These are phyloP conservation scores for Lachancea kluyveri DNA, from an alignment of 805 yeast genomes.

Conservation along the genomic window DNA sequence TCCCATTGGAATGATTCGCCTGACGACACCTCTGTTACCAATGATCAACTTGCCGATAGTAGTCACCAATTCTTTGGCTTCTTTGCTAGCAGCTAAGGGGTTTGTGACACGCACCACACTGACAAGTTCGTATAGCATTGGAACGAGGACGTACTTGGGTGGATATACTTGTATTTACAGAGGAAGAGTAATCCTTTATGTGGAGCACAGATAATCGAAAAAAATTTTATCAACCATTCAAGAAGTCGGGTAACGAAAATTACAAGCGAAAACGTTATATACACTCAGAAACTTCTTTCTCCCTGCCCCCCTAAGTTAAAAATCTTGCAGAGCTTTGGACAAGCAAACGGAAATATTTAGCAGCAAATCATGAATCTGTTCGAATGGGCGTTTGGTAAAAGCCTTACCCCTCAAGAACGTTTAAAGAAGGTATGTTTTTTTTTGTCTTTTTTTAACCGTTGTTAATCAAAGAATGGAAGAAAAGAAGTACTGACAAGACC, in stretches of 20 bases:
- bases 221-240: too few species aligned
- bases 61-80: constrained; percentile 55
- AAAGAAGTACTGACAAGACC: constrained; percentile 2
- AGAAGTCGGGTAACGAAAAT: too few species aligned
- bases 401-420: constrained; percentile 89
- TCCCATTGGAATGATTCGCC: constrained; percentile 77
- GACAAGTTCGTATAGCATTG: constrained; percentile 83
- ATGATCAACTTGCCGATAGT: constrained; percentile 80
- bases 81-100: constrained; percentile 44
- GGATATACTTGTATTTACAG: too few species aligned
- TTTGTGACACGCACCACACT: constrained; percentile 81
- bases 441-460: not conserved
- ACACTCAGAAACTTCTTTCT: too few species aligned
- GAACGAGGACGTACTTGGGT: too few species aligned
- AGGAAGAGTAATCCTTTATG: too few species aligned
- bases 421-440: constrained; percentile 54
- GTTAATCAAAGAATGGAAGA: not conserved
- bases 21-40: constrained; percentile 88
- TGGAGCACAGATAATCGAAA: too few species aligned
- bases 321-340: not conserved
- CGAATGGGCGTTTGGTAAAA: constrained; percentile 95
- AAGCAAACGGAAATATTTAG: not conserved
- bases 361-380: constrained; percentile 49
- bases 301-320: not conserved
- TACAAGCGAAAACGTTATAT: too few species aligned